These are phyloP conservation scores for Gigaspora rosea DNA, from an alignment of 192 early-diverging fungal genomes.

Conservation along the genomic window DNA sequence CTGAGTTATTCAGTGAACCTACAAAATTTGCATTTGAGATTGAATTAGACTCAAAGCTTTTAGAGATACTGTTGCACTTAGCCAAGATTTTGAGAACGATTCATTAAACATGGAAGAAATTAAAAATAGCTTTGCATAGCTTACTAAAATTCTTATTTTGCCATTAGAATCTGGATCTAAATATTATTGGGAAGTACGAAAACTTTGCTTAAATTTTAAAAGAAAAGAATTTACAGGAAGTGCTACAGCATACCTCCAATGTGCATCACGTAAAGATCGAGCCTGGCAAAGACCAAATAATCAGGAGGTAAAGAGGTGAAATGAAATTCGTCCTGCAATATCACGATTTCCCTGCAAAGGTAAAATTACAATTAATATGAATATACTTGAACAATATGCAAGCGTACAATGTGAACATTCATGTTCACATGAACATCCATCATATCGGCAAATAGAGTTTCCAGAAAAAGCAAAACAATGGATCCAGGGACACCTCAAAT, in stretches of 20 bases:
- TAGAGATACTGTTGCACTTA: not conserved
- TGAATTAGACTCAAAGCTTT: not conserved
- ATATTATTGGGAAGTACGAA: constrained; percentile 9
- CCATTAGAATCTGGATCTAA: constrained; percentile 12
- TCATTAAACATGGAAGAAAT: not conserved
- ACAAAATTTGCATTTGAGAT: constrained; percentile 8
- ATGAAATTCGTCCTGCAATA: constrained; percentile 5
- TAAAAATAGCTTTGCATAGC: not conserved
- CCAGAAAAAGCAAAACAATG: no score
- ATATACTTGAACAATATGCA: not conserved
- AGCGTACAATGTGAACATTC: no score
- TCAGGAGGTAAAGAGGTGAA: not conserved
- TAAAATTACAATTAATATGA: constrained; percentile 1
- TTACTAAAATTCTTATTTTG: constrained; percentile 1
- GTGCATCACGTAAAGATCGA: not conserved
- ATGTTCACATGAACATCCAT: no score
- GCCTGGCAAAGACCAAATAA: not conserved
- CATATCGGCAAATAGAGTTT: no score
- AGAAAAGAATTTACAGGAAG: not conserved
- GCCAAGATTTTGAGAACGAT: not conserved
- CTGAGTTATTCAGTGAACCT: not conserved
- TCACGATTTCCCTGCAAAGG: not conserved
- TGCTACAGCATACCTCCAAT: constrained; percentile 1
- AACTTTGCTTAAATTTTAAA: not conserved
- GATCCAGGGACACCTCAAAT: no score